phyloP scores from a whole-genome alignment of 176 grass and related monocot genomes.

The Puccinellia tenuiflora region DNA sequence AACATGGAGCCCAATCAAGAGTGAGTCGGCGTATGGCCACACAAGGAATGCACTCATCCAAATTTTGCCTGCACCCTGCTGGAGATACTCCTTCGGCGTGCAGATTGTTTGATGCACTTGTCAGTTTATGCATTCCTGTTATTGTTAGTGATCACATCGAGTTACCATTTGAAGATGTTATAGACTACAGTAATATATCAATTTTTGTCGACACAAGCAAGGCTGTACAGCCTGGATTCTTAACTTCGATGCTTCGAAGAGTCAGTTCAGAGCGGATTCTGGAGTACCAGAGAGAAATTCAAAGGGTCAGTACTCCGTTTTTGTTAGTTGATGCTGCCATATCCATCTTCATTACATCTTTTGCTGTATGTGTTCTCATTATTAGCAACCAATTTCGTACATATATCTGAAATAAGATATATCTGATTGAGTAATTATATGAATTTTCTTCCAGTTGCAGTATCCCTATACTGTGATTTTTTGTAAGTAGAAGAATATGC shows the following conservation, averaged over 20 bases:
- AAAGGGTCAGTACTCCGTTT: slow-evolving; percentile 49
- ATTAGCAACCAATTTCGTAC: not conserved
- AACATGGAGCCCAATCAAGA: slow-evolving; percentile 79
- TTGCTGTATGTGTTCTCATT: not conserved
- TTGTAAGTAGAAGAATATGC: not conserved
- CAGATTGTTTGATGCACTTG: slow-evolving; percentile 79
- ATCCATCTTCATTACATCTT: slow-evolving; percentile 1
- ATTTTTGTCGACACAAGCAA: slow-evolving; percentile 75
- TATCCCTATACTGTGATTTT: not conserved
- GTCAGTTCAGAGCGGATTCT: slow-evolving; percentile 57
- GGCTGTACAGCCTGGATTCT: slow-evolving; percentile 60
- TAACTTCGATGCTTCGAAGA: slow-evolving; percentile 54
- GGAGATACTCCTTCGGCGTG: slow-evolving; percentile 81
- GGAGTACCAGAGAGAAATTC: slow-evolving; percentile 83
- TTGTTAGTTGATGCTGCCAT: not conserved
- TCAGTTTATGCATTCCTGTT: slow-evolving; percentile 74
- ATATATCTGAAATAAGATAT: not conserved
- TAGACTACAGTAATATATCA: slow-evolving; percentile 79
- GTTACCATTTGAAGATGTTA: slow-evolving; percentile 78
- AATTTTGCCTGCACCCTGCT: slow-evolving; percentile 93
- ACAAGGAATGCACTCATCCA: slow-evolving; percentile 79
- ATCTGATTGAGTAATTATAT: not conserved
- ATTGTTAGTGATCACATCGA: slow-evolving; percentile 75
- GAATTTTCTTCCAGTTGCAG: not conserved
- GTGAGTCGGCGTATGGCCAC: slow-evolving; percentile 70